These are phyloP conservation scores for Fragaria iinumae DNA, from an alignment of 306 rosid genomes.

Conservation along the genomic window DNA sequence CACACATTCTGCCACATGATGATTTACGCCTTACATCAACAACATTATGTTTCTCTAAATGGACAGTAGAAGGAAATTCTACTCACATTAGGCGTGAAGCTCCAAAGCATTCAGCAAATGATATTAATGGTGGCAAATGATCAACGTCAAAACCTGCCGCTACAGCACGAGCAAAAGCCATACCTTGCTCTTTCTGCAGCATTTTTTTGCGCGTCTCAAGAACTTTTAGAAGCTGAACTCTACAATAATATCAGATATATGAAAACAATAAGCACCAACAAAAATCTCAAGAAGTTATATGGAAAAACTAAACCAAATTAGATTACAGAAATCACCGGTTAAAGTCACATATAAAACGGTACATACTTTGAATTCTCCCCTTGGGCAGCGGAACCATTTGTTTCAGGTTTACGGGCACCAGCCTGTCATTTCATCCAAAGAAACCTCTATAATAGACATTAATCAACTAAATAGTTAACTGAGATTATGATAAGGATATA, in stretches of 20 bases:
- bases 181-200: constrained; percentile 98
- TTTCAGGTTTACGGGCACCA: constrained; percentile 55
- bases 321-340: neutral
- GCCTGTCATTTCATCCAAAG: constrained; percentile 56
- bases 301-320: constrained; percentile 2
- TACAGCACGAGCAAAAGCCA: constrained; percentile 99
- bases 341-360: constrained; percentile 3
- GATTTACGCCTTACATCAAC: neutral
- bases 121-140: constrained; percentile 61
- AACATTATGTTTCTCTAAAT: neutral
- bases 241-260: constrained; percentile 30
- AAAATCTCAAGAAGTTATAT: neutral
- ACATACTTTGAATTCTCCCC: constrained; percentile 86
- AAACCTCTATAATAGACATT: constrained; percentile 24
- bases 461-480: neutral
- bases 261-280: constrained; percentile 14
- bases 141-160: constrained; percentile 97
- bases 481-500: constrained; percentile 10
- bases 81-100: constrained; percentile 84
- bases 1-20: constrained; percentile 15
- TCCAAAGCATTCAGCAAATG: constrained; percentile 89
- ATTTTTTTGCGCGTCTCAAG: constrained; percentile 81
- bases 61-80: constrained; percentile 20
- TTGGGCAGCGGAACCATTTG: constrained; percentile 55
- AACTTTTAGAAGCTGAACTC: constrained; percentile 93